Evolutionary conservation across 1,284 basidiomycete species (phyloP), one percentile per base, ranked within the genome.

Genomic region (Rhodotorula sp.): DNA sequence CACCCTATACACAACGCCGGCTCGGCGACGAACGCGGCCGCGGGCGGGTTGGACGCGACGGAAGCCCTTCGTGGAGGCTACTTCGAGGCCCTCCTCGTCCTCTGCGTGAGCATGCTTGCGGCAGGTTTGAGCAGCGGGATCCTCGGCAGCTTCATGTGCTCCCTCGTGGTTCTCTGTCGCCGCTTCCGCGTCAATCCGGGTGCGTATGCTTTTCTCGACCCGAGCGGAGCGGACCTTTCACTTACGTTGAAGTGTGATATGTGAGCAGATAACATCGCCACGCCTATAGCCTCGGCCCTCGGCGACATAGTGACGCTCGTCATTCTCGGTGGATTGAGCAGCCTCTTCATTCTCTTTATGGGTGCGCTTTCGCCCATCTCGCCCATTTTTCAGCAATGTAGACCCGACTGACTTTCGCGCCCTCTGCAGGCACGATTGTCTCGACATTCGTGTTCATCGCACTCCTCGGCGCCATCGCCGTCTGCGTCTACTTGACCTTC

Each of bases 91-190:
- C 84, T 91, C 68, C 89, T 96, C 84, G 91, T 98, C 21, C 87
- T 94, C 0, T 89, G 92, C 10, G 91, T 93, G 1, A 88, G 92
- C 0, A 96, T 97, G 91, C 86, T 91, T 16, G 88, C 94, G 0
- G 90, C 95, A 0, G 90, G 90, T 61, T 80, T 93, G 34, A 92
- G 91, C 21, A 89, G 90, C 68, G 82, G 91, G 4, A 79, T 94
- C 4, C 86, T 98, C 2, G 96, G 96, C 3, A 91, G 90, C 1
- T 97, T 98, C 82, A 97, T 98, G 93, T 93, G 91, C 79, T 84
- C 85, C 12, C 85, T 97, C 34, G 88, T 98, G 53, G 86, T 98
- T 27, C 73, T 91, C 4, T 93, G 93, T 80, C 84, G 92, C 60
- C 87, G 85, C 77, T 87, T 87, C 66, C 87, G 89, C 5, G 86